These are phyloP conservation scores for Myxozyma nipponensis DNA, from an alignment of 805 yeast species.

Conservation along the genomic window DNA sequence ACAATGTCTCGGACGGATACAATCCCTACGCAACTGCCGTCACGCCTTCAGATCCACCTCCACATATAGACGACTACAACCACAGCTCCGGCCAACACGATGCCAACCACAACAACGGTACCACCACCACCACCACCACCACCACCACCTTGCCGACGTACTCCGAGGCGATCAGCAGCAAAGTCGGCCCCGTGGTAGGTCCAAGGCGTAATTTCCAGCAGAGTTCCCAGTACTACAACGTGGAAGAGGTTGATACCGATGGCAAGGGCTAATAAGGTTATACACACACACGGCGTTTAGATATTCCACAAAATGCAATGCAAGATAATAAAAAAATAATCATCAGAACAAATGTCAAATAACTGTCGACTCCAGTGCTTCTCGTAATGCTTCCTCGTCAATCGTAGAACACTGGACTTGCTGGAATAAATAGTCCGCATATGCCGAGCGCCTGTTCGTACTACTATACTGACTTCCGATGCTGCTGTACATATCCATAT, in stretches of 20 bases:
- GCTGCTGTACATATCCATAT: neutral
- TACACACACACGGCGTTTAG: too few relatives aligned
- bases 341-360: neutral
- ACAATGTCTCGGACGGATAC: neutral
- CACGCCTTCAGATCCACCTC: neutral
- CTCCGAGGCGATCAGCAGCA: conserved; percentile 15
- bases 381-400: conserved; percentile 5
- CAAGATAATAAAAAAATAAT: neutral
- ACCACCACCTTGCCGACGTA: conserved; percentile 20
- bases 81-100: neutral
- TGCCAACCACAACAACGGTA: neutral
- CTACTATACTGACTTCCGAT: neutral
- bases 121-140: too few relatives aligned
- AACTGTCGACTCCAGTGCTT: conserved; percentile 8
- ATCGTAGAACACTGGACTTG: neutral
- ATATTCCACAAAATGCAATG: too few relatives aligned
- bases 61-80: neutral
- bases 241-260: conserved; percentile 19
- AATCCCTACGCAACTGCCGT: neutral
- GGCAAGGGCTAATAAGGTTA: conserved; percentile 1
- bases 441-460: neutral
- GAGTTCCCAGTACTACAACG: conserved; percentile 13
- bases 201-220: conserved; percentile 19
- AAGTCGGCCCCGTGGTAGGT: conserved; percentile 14
- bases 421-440: too few relatives aligned